Percentiles rank a stretch among this genome's conserved stretches.
phyloP scores from a whole-genome alignment of 257 asterid genomes.

The Solanum corneliomulleri region DNA sequence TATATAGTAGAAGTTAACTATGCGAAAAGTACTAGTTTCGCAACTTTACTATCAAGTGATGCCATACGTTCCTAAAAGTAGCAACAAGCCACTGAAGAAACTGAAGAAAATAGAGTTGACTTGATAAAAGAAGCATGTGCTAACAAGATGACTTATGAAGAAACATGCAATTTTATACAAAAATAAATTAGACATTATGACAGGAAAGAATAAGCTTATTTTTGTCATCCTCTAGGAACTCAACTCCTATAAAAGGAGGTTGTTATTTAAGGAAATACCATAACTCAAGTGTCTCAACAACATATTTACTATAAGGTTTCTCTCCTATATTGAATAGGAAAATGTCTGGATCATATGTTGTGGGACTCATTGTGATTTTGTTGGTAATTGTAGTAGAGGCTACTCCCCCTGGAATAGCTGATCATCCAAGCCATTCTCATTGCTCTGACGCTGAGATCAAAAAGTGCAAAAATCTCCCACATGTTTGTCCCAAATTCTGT shows the following conservation, averaged over 20 bases:
- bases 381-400: slow-evolving; percentile 5
- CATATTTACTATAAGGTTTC: neutral
- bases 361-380: neutral
- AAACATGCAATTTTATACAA: neutral
- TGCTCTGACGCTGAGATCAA: slow-evolving; percentile 27
- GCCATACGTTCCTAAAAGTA: neutral
- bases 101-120: neutral
- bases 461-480: slow-evolving; percentile 39
- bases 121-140: neutral
- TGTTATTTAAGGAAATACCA: too few species aligned
- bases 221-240: neutral
- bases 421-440: slow-evolving; percentile 30
- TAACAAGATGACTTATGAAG: neutral
- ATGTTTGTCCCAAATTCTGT: slow-evolving; percentile 49
- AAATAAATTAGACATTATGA: neutral
- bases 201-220: neutral
- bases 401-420: neutral
- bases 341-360: neutral
- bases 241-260: neutral
- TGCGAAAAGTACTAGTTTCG: neutral
- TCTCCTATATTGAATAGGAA: neutral
- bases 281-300: neutral
- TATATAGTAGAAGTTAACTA: neutral
- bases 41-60: neutral
- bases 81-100: neutral